These are phyloP conservation scores for Suhomyces ambrosiae DNA, from an alignment of 1,139 yeast genomes.

Conservation along the genomic window DNA sequence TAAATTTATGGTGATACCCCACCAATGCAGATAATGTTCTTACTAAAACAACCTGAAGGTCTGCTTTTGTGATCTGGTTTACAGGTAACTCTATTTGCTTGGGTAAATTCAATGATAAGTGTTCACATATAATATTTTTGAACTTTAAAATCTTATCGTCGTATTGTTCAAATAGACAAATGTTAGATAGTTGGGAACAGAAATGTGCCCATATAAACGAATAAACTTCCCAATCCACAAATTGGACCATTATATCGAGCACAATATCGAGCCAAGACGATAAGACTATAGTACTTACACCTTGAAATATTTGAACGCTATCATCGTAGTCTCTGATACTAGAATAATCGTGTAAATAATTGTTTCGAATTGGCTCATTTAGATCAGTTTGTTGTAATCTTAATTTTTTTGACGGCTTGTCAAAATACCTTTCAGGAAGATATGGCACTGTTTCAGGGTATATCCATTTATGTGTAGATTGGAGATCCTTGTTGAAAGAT, in stretches of 20 bases:
- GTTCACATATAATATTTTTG: constrained; percentile 58
- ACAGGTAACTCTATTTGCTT: constrained; percentile 43
- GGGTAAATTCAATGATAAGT: constrained; percentile 56
- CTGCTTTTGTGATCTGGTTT: constrained; percentile 51
- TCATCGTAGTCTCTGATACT: constrained; percentile 9
- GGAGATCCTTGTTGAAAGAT: constrained; percentile 18
- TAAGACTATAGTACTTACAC: constrained; percentile 40
- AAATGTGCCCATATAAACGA: constrained; percentile 69
- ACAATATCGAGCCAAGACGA: constrained; percentile 56
- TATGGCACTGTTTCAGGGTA: constrained; percentile 60
- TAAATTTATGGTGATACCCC: constrained; percentile 62
- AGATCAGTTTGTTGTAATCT: constrained; percentile 2
- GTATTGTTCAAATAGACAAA: constrained; percentile 53
- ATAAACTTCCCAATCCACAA: constrained; percentile 70
- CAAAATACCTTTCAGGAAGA: constrained; percentile 46
- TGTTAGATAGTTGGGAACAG: constrained; percentile 70
- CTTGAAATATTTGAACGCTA: constrained; percentile 8
- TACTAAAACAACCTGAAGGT: constrained; percentile 67
- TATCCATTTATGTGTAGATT: constrained; percentile 45
- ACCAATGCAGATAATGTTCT: constrained; percentile 67
- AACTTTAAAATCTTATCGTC: constrained; percentile 49
- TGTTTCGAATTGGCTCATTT: not conserved
- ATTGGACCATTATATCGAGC: constrained; percentile 52
- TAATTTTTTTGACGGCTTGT: constrained; percentile 29
- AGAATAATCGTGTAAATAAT: constrained; percentile 7